A percentile compares a stretch with the other conserved stretches of the same genome.
phyloP scores from a whole-genome alignment of 331 rosid genomes.

The Cydonia oblonga region DNA sequence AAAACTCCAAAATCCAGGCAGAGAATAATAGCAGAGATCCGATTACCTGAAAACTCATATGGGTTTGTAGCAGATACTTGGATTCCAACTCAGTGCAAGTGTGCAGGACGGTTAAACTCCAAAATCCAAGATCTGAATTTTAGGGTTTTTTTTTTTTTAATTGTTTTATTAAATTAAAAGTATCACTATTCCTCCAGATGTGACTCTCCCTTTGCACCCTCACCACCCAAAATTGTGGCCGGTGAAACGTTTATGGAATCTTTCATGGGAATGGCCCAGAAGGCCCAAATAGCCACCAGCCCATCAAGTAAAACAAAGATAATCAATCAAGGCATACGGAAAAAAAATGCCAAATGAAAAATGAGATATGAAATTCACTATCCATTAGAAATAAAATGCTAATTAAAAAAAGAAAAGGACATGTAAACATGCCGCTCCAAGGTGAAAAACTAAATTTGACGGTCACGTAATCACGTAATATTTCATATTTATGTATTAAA shows the following conservation, averaged over 20 bases:
- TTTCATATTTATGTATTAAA: no score
- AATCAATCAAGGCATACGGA: no score
- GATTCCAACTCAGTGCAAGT: not conserved
- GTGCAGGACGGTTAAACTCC: not conserved
- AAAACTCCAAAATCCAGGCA: not conserved
- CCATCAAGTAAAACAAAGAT: not conserved
- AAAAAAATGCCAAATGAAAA: no score
- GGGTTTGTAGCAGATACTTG: not conserved
- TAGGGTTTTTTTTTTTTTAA: not conserved
- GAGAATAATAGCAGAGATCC: not conserved
- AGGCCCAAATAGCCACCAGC: not conserved
- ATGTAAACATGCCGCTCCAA: not conserved
- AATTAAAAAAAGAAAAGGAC: not conserved
- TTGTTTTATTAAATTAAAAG: not conserved
- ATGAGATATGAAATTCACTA: no score
- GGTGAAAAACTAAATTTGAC: no score
- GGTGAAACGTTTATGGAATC: not conserved
- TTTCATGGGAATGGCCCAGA: not conserved
- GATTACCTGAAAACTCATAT: slow-evolving; percentile 10
- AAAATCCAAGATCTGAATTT: not conserved
- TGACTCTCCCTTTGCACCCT: not conserved
- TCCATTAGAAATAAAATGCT: no score
- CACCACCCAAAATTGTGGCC: not conserved
- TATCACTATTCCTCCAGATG: not conserved
- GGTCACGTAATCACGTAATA: no score